Conservation (phyloP, 352 stramenopile genomes). For the Nothophytophthora sp. region DNA sequence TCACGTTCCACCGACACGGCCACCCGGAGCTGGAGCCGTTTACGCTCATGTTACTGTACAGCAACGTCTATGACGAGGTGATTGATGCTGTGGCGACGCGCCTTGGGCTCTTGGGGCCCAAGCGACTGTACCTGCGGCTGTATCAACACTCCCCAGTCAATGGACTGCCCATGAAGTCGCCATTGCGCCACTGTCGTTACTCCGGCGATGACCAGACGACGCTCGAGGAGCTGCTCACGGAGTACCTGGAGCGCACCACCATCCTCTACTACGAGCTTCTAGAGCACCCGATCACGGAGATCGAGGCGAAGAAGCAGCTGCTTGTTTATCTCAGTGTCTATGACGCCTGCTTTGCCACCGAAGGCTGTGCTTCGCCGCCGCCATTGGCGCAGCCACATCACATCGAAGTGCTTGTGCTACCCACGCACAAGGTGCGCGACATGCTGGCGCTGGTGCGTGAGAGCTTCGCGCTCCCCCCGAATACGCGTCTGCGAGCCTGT, state of each 20-base stretch:
- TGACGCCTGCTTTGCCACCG: conserved; percentile 61
- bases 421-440: conserved; percentile 48
- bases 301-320: conserved; percentile 86
- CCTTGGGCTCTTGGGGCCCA: conserved; percentile 38
- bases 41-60: conserved; percentile 56
- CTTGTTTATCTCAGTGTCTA: conserved; percentile 78
- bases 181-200: conserved; percentile 68
- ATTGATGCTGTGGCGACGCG: conserved; percentile 56
- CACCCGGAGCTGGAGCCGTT: conserved; percentile 52
- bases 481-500: conserved; percentile 51
- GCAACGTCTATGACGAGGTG: conserved; percentile 76
- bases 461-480: conserved; percentile 39
- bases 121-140: conserved; percentile 66
- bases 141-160: conserved; percentile 82
- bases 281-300: conserved; percentile 74
- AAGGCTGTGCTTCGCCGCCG: conserved; percentile 29
- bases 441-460: conserved; percentile 51
- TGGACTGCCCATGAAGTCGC: conserved; percentile 59
- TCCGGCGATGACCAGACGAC: conserved; percentile 57
- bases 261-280: conserved; percentile 79
- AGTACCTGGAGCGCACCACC: conserved; percentile 71
- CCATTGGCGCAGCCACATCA: conserved; percentile 29
- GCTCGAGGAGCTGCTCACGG: conserved; percentile 69
- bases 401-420: conserved; percentile 67
- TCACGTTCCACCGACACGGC: conserved; percentile 63